These are phyloP conservation scores for Yamadazyma ubonensis DNA, from an alignment of 805 yeast genomes.

Conservation along the genomic window DNA sequence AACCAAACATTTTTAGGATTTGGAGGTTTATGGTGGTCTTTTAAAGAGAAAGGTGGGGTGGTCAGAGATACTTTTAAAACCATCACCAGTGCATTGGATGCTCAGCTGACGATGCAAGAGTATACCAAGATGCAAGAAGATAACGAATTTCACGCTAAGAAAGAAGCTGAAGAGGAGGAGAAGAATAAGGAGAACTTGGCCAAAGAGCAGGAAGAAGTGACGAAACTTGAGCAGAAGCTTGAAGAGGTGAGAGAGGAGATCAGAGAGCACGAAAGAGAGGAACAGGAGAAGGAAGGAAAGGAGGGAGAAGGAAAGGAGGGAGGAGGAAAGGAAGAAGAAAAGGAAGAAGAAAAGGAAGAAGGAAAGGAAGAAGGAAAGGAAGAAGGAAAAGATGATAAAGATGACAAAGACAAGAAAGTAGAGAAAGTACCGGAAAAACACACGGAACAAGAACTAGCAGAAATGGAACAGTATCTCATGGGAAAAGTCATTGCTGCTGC, in stretches of 20 bases:
- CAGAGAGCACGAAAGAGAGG: slow-evolving; percentile 15
- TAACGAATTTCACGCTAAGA: slow-evolving; percentile 42
- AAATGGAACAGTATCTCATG: slow-evolving; percentile 69
- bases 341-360: not conserved
- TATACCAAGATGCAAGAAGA: slow-evolving; percentile 64
- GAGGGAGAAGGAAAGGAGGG: slow-evolving; percentile 8
- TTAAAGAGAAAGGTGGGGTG: slow-evolving; percentile 72
- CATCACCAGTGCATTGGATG: slow-evolving; percentile 72
- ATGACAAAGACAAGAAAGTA: not conserved
- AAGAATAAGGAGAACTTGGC: slow-evolving; percentile 16
- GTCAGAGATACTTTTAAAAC: slow-evolving; percentile 72
- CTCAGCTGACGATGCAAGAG: slow-evolving; percentile 75
- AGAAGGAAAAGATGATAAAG: not conserved
- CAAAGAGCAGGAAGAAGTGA: slow-evolving; percentile 21
- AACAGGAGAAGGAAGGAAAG: slow-evolving; percentile 23
- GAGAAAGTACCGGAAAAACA: slow-evolving; percentile 37
- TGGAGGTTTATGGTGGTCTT: slow-evolving; percentile 67
- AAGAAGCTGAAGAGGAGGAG: slow-evolving; percentile 27
- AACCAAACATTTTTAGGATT: slow-evolving; percentile 62
- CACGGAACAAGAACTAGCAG: slow-evolving; percentile 61
- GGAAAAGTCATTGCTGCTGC: slow-evolving; percentile 83
- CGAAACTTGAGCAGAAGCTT: slow-evolving; percentile 19
- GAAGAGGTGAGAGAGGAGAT: slow-evolving; percentile 17
- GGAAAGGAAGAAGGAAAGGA: not conserved
- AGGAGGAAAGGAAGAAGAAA: not conserved